Evolutionary conservation across 78 protist species (phyloP).

Genomic region (Tieghemostelium lacteum): DNA sequence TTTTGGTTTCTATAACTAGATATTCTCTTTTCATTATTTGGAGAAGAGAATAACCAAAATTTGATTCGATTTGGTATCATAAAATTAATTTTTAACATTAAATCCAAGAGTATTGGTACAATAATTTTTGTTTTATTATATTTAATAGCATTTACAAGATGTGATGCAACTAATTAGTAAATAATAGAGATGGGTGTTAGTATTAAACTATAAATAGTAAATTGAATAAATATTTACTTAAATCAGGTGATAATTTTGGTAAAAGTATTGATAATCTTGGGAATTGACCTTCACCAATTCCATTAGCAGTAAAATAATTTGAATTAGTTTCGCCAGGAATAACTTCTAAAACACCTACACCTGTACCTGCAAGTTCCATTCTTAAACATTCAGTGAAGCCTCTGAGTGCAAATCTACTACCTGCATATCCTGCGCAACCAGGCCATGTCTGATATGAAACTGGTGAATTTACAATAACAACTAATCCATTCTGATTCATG

Average conservation of each 20-base stretch:
- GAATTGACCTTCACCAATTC: neutral
- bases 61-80: too few relatives aligned
- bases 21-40: too few relatives aligned
- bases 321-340: conserved; percentile 32
- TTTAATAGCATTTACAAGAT: neutral
- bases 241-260: conserved; percentile 2
- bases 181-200: neutral
- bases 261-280: neutral
- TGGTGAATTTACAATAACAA: conserved; percentile 32
- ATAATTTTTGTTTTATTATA: too few relatives aligned
- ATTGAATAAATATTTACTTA: too few relatives aligned
- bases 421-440: conserved; percentile 26
- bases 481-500: neutral
- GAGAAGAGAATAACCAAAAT: too few relatives aligned
- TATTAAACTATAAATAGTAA: too few relatives aligned
- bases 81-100: too few relatives aligned
- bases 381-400: conserved; percentile 5
- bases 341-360: conserved; percentile 1
- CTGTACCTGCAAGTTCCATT: conserved; percentile 1
- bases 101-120: too few relatives aligned
- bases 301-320: conserved; percentile 7
- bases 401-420: conserved; percentile 1
- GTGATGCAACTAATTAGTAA: neutral
- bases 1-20: too few relatives aligned
- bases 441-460: conserved; percentile 21